Conservation (phyloP, 176 grass and related monocot species). For the Oryza meridionalis region DNA sequence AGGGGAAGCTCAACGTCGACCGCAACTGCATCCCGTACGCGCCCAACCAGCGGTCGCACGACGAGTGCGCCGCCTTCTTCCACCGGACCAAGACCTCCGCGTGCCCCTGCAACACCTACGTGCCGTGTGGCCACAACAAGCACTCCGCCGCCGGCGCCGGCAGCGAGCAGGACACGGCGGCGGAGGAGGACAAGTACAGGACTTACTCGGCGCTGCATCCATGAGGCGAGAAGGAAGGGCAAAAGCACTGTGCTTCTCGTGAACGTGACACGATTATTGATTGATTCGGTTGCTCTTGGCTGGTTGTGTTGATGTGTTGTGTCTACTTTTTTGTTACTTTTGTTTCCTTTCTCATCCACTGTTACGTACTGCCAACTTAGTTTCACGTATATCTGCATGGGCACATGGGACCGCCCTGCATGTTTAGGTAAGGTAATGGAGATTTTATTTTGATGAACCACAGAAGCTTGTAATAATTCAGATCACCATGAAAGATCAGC, state of each 20-base stretch:
- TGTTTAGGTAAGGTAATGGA: not conserved
- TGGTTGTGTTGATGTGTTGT: constrained; percentile 36
- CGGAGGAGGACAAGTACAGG: constrained; percentile 43
- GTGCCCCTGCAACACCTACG: constrained; percentile 52
- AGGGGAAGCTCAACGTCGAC: constrained; percentile 60
- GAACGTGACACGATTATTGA: constrained; percentile 31
- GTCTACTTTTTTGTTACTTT: not conserved
- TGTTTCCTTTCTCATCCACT: not conserved
- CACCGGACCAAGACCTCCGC: constrained; percentile 37
- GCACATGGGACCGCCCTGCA: not conserved
- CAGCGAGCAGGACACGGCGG: not conserved
- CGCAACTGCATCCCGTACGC: constrained; percentile 70
- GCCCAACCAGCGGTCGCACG: constrained; percentile 70
- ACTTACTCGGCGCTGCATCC: constrained; percentile 55
- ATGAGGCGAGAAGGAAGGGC: constrained; percentile 25
- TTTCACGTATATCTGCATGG: constrained; percentile 26
- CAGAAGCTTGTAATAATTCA: not conserved
- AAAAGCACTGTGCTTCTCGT: constrained; percentile 31
- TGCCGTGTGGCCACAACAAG: constrained; percentile 47
- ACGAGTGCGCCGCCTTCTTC: constrained; percentile 69
- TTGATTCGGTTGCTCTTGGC: constrained; percentile 37
- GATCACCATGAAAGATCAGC: not conserved
- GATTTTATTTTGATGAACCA: constrained; percentile 5
- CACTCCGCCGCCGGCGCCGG: not conserved
- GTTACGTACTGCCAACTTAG: not conserved